A percentile compares a stretch with the other conserved stretches of the same genome.
These are phyloP conservation scores for Trichosanthes cucumerina DNA, from an alignment of 306 rosid genomes.

Conservation along the genomic window DNA sequence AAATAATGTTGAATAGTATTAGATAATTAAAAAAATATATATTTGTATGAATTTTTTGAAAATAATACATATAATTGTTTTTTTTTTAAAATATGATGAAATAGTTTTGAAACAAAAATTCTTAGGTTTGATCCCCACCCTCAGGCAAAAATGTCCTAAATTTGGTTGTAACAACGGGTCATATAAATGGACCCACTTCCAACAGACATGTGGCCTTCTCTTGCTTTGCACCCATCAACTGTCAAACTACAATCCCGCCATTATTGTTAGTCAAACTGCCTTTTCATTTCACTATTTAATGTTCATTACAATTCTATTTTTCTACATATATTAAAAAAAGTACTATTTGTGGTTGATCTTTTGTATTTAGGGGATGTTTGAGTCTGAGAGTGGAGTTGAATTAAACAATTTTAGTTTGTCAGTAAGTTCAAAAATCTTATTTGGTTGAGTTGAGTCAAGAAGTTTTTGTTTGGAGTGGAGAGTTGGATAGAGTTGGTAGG, in stretches of 20 bases:
- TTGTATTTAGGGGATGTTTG: too few relatives aligned
- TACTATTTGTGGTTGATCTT: too few relatives aligned
- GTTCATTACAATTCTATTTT: background rate
- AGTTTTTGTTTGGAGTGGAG: too few relatives aligned
- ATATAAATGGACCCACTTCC: background rate
- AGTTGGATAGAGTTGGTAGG: too few relatives aligned
- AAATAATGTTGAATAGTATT: background rate
- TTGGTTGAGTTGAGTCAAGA: too few relatives aligned
- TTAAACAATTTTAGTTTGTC: too few relatives aligned
- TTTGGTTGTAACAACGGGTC: background rate
- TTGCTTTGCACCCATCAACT: background rate
- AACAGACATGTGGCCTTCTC: background rate
- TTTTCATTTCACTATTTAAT: background rate
- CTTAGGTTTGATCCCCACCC: background rate
- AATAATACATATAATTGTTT: too few relatives aligned
- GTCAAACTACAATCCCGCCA: background rate
- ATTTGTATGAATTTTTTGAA: too few relatives aligned
- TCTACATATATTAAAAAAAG: background rate
- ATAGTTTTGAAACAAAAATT: background rate
- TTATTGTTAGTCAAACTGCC: background rate
- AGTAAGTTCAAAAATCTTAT: too few relatives aligned
- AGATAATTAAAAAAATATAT: background rate
- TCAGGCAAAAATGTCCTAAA: conserved; percentile 1
- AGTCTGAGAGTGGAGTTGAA: too few relatives aligned
- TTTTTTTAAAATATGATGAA: too few relatives aligned